Conservation (phyloP, 208 protist genomes). For the Trypanosoma avium region DNA sequence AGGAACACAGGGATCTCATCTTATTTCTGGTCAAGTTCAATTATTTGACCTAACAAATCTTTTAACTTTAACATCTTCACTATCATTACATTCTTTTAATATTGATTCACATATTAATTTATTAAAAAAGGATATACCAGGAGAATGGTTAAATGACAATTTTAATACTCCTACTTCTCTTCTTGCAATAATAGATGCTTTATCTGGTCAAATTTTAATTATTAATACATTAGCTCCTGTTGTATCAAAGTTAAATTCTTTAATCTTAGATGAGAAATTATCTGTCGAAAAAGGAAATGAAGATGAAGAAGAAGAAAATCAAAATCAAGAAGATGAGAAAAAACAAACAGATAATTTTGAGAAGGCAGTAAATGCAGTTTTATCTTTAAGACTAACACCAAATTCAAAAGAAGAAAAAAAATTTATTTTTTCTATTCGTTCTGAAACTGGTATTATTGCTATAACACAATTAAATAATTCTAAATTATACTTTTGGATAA, state of each 20-base stretch:
- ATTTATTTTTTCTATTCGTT: conserved; percentile 10
- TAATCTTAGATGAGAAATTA: too few relatives aligned
- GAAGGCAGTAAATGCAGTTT: conserved; percentile 10
- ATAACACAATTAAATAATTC: conserved; percentile 30
- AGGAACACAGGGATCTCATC: conserved; percentile 23
- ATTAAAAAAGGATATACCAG: neutral
- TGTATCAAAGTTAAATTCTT: too few relatives aligned
- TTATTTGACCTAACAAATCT: conserved; percentile 46
- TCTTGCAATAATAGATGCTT: conserved; percentile 9
- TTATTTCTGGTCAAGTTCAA: conserved; percentile 51
- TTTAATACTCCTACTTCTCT: neutral
- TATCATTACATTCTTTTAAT: conserved; percentile 5
- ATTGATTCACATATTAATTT: neutral
- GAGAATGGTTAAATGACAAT: neutral
- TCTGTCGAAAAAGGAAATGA: too few relatives aligned
- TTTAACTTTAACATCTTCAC: neutral
- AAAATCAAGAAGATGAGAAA: neutral
- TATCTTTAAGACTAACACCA: conserved; percentile 13
- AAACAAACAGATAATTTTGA: neutral
- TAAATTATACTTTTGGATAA: conserved; percentile 24
- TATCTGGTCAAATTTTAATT: conserved; percentile 11
- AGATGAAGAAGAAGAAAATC: too few relatives aligned
- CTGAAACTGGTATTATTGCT: conserved; percentile 30
- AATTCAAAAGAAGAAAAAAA: neutral
- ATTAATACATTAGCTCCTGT: conserved; percentile 18